phyloP scores from a whole-genome alignment of 768 basidiomycete genomes.

The Rhodotorula babjevae region DNA sequence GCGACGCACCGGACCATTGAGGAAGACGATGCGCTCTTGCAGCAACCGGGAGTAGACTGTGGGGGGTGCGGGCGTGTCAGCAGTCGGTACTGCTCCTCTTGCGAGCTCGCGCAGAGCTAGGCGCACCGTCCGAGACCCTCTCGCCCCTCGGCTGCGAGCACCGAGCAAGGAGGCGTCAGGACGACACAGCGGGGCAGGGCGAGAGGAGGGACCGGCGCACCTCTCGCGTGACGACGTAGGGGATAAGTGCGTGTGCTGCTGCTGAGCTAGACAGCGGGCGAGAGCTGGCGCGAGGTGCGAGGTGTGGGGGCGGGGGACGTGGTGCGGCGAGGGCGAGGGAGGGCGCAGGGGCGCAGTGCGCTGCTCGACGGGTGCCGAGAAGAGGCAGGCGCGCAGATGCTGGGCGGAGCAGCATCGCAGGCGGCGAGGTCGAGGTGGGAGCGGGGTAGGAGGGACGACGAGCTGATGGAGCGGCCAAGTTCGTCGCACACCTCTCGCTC shows the following conservation, averaged over 20 bases:
- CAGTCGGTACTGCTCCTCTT: no score
- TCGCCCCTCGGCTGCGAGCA: constrained; percentile 25
- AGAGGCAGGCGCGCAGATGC: no score
- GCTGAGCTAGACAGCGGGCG: background rate
- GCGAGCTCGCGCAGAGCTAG: no score
- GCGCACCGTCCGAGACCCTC: constrained; percentile 29
- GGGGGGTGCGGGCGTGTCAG: no score
- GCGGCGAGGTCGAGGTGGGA: background rate
- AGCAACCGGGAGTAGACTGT: constrained; percentile 78
- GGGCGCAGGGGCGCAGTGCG: background rate
- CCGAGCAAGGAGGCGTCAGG: background rate
- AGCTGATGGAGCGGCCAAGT: background rate
- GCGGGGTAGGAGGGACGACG: background rate
- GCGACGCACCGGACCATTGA: constrained; percentile 73
- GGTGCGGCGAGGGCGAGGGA: background rate
- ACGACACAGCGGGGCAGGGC: no score
- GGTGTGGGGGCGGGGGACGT: background rate
- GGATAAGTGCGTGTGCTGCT: constrained; percentile 4
- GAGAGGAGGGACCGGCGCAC: constrained; percentile 1
- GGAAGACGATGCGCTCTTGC: constrained; percentile 89
- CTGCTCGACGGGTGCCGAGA: no score
- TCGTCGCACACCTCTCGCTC: no score
- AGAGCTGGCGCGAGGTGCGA: background rate
- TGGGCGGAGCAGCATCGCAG: background rate
- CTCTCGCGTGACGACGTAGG: constrained; percentile 24